Percentiles rank a stretch among this genome's conserved stretches.
phyloP scores from a whole-genome alignment of 345 rosid species.

The Citrus trifoliata region DNA sequence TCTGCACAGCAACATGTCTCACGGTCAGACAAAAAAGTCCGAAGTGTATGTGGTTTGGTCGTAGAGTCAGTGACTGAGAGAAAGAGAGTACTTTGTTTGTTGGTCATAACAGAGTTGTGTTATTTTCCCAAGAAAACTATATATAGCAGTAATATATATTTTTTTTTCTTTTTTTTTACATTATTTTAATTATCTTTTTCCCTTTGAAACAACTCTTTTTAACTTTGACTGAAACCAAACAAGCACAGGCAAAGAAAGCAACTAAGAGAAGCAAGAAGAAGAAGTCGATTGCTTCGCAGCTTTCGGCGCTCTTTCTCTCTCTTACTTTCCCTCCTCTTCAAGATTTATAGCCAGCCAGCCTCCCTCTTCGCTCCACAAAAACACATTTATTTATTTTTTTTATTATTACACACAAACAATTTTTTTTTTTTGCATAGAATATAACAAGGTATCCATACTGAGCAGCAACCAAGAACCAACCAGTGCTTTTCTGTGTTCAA shows the following conservation, averaged over 20 bases:
- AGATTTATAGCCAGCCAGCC: background rate
- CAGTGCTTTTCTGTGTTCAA: background rate
- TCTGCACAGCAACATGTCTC: background rate
- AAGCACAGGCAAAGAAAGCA: background rate
- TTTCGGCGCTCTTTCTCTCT: conserved; percentile 39
- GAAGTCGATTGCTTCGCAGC: conserved; percentile 32
- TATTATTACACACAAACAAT: background rate
- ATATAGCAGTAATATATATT: background rate
- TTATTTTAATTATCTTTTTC: background rate
- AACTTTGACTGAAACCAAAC: conserved; percentile 26
- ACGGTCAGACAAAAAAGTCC: background rate
- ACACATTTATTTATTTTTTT: background rate
- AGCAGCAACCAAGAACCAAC: background rate
- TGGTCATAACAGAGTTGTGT: background rate
- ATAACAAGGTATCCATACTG: conserved; percentile 14
- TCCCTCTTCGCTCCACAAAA: background rate
- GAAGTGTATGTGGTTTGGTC: conserved; percentile 2
- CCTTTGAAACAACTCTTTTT: background rate
- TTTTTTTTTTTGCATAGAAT: background rate
- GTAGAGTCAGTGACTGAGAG: background rate
- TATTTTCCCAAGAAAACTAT: conserved; percentile 26
- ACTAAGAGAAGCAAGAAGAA: background rate
- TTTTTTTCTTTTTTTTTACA: background rate
- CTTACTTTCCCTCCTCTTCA: background rate
- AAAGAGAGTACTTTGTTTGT: background rate